Evolutionary conservation across 139 green algal genomes (phyloP).

Genomic region (Closterium sp.): DNA sequence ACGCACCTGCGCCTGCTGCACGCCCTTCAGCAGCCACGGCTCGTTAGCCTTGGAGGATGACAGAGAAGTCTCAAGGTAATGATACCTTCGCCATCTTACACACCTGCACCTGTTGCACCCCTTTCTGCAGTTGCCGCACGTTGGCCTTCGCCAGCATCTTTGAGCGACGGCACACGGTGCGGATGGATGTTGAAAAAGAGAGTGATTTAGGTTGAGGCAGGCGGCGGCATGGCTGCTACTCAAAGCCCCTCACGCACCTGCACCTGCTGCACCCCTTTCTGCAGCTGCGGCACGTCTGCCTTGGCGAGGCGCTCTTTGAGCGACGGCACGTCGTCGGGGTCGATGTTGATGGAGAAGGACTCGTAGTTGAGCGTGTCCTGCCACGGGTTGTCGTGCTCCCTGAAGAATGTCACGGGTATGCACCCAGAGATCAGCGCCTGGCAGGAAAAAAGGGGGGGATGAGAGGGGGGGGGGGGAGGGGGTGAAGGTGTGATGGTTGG

Average conservation of each 20-base stretch:
- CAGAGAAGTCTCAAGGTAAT: no score
- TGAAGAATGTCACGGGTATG: slow-evolving; percentile 25
- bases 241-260: no score
- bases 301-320: not conserved
- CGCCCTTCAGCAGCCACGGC: not conserved
- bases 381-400: slow-evolving; percentile 26
- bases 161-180: no score
- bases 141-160: not conserved
- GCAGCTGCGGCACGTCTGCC: no score
- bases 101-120: not conserved
- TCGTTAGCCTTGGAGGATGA: not conserved
- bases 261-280: no score
- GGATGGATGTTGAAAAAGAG: no score
- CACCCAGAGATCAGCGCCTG: not conserved
- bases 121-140: not conserved
- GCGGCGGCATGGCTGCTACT: no score
- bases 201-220: no score
- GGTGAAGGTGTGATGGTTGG: no score
- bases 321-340: slow-evolving; percentile 1
- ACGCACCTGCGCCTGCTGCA: not conserved
- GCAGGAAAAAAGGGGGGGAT: no score
- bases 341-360: slow-evolving; percentile 16
- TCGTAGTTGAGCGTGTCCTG: slow-evolving; percentile 27
- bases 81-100: not conserved
- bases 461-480: no score